Evolutionary conservation across 1,284 basidiomycete genomes (phyloP), one percentile per base, ranked within the genome.

Genomic region (Bjerkandera adusta): DNA sequence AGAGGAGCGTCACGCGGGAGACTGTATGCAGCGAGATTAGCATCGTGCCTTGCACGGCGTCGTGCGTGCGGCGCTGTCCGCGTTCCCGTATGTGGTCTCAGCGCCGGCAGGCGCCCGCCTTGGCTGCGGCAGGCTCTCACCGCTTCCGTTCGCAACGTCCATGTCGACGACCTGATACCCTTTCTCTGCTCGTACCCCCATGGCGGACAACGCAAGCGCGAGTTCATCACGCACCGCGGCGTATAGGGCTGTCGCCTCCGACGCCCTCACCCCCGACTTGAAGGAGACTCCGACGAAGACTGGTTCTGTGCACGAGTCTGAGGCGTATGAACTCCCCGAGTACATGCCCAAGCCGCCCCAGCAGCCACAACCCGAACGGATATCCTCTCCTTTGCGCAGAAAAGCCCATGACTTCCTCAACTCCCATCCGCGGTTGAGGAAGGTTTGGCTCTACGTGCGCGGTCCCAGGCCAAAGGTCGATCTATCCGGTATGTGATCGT

Each of bases 381-480:
- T n/a, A n/a, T n/a, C n/a, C n/a, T n/a, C n/a, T n/a, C n/a, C 30
- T 8, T 13, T 11, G 32, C 16, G 41, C 15, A 43, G 22, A 16
- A 30, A 26, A 10, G 5, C 30, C 2, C 22, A 34, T 4, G 27
- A 22, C 15, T 34, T 32, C 13, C 15, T 43, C 21, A 22, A 43
- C 12, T n/a, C 12, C 3, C 32, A 63, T 46, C 57, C 55, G 26
- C 52, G 53, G 34, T 45, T 57, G 11, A 53, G 50, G 30, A 62
- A 57, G 36, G 45, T 63, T 35, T 56, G 61, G 38, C 43, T 46
- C 11, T 86, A 81, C 57, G 45, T 79, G 38, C 71, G 73, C 55
- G 85, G 85, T 5, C 85, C 85, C 0, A 63, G 75, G 40, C 81
- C 81, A 5, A 82, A 79, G 59, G 61, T 73, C 22, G 74, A 80